Conservation (phyloP, 345 rosid genomes). For the Arabis alpina region DNA sequence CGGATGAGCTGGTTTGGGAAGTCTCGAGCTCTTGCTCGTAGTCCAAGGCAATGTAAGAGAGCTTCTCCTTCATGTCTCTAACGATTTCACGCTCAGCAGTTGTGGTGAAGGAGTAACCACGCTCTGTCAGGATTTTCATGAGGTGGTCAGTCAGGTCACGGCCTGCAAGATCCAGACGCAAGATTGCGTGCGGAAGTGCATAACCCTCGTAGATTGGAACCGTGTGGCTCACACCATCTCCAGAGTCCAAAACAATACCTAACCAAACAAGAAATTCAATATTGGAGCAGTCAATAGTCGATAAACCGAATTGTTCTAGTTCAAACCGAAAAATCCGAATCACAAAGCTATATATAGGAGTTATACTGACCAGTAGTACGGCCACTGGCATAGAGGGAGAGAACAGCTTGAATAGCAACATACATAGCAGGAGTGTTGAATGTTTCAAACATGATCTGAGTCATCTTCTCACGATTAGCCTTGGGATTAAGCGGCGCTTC, state of each 20-base stretch:
- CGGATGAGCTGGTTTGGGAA: constrained; percentile 58
- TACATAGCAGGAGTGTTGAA: constrained; percentile 69
- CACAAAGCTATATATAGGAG: no score
- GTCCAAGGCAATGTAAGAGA: constrained; percentile 71
- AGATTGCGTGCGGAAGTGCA: constrained; percentile 68
- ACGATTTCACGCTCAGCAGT: constrained; percentile 78
- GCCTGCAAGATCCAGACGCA: constrained; percentile 67
- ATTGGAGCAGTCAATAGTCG: constrained; percentile 6
- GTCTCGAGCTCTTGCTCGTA: constrained; percentile 74
- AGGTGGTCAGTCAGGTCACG: constrained; percentile 65
- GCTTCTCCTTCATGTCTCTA: constrained; percentile 72
- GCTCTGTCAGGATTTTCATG: constrained; percentile 65
- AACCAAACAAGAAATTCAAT: constrained; percentile 7
- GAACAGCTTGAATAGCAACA: constrained; percentile 72
- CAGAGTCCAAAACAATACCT: constrained; percentile 72
- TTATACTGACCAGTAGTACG: constrained; percentile 56
- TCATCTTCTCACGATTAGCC: constrained; percentile 72
- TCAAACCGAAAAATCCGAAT: no score
- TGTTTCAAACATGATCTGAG: constrained; percentile 71
- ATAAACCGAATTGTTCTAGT: no score
- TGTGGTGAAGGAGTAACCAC: constrained; percentile 76
- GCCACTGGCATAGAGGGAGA: constrained; percentile 73
- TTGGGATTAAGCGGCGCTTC: constrained; percentile 74
- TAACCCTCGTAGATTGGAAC: constrained; percentile 70
- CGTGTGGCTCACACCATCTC: constrained; percentile 75